phyloP scores from a whole-genome alignment of 352 stramenopile genomes.

The Globisporangium radiosum region DNA sequence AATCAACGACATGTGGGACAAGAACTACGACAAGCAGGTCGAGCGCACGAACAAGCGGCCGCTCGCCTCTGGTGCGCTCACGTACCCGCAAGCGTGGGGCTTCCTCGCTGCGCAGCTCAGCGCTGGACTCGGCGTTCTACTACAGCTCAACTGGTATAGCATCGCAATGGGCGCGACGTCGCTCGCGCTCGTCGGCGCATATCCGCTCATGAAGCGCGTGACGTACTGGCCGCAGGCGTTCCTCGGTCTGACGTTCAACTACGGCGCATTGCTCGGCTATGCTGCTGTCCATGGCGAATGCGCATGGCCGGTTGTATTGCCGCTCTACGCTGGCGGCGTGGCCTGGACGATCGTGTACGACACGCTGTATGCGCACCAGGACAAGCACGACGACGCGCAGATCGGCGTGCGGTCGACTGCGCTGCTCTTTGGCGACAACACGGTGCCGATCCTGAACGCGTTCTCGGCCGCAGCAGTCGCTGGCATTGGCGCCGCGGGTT shows the following conservation, averaged over 20 bases:
- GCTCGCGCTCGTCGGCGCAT: constrained; percentile 91
- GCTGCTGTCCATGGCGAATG: constrained; percentile 79
- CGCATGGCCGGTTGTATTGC: constrained; percentile 85
- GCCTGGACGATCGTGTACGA: constrained; percentile 99
- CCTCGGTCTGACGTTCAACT: constrained; percentile 98
- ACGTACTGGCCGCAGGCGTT: constrained; percentile 97
- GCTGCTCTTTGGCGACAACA: constrained; percentile 93
- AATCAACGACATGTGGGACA: constrained; percentile 99
- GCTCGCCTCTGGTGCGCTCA: constrained; percentile 89
- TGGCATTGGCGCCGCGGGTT: constrained; percentile 61
- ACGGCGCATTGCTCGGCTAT: constrained; percentile 94
- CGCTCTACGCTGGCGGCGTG: constrained; percentile 92
- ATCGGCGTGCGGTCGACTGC: constrained; percentile 96
- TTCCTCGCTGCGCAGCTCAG: constrained; percentile 94
- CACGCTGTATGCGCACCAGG: constrained; percentile 98
- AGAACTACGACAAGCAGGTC: constrained; percentile 95
- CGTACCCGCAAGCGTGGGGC: constrained; percentile 81
- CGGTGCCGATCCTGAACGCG: constrained; percentile 89
- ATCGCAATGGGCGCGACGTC: constrained; percentile 90
- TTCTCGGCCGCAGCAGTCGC: constrained; percentile 69
- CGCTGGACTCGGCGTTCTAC: constrained; percentile 88
- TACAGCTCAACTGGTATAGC: constrained; percentile 94
- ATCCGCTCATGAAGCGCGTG: constrained; percentile 98
- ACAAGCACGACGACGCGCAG: constrained; percentile 96
- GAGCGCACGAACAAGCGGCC: constrained; percentile 92